A percentile compares a stretch with the other conserved stretches of the same genome.
Conservation (phyloP, 768 basidiomycete genomes). For the Mycena indigotica region DNA sequence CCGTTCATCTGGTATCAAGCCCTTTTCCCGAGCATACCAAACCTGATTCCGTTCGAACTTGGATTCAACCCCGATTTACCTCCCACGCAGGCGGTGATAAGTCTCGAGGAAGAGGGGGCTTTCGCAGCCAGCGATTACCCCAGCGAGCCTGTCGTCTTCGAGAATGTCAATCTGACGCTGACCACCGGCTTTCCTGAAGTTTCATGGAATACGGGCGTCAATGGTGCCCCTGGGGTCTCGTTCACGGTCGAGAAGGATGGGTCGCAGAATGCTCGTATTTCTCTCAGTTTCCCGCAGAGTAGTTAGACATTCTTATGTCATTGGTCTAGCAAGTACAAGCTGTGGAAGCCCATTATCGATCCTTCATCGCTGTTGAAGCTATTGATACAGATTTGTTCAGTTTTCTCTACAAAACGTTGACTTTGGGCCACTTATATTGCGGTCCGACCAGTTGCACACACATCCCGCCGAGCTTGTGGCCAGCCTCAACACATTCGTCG, state of each 20-base stretch:
- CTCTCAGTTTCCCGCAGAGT: background rate
- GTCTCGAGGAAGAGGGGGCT: background rate
- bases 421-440: constrained; percentile 56
- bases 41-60: background rate
- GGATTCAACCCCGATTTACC: background rate
- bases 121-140: background rate
- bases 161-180: background rate
- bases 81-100: background rate
- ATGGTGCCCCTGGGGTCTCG: background rate
- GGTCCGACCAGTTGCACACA: constrained; percentile 70
- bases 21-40: background rate
- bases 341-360: constrained; percentile 23
- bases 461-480: constrained; percentile 85
- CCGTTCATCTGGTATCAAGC: background rate
- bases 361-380: constrained; percentile 27
- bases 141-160: background rate
- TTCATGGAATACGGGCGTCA: background rate
- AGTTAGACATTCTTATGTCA: too few relatives aligned
- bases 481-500: constrained; percentile 77
- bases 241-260: background rate
- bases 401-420: constrained; percentile 37
- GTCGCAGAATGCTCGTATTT: background rate
- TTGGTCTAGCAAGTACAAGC: too few relatives aligned
- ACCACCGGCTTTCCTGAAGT: background rate
- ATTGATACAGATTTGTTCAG: constrained; percentile 10